Evolutionary conservation across 176 grass and related monocot genomes (phyloP).

Genomic region (Bromus sterilis): DNA sequence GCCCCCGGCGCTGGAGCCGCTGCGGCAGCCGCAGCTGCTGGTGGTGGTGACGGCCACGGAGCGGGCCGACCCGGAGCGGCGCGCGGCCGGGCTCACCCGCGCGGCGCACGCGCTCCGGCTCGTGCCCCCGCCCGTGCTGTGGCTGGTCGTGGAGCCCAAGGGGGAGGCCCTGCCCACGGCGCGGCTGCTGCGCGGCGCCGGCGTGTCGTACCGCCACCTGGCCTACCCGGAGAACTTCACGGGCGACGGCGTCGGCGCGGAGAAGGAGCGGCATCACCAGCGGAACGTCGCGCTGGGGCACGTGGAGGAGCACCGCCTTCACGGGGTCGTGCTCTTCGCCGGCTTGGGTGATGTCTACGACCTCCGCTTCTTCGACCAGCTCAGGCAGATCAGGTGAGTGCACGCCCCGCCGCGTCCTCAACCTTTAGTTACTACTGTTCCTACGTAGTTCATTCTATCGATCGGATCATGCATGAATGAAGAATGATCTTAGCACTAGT

Average conservation of each 20-base stretch:
- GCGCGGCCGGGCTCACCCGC: conserved; percentile 43
- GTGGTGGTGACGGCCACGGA: conserved; percentile 59
- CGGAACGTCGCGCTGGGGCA: conserved; percentile 58
- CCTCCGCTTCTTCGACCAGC: conserved; percentile 48
- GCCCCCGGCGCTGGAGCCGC: background rate
- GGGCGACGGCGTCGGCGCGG: background rate
- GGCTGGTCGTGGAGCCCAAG: conserved; percentile 73
- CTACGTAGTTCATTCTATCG: background rate
- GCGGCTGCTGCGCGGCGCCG: conserved; percentile 51
- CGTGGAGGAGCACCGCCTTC: conserved; percentile 68
- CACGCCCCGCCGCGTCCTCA: background rate
- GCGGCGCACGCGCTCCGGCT: conserved; percentile 57
- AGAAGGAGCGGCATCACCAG: conserved; percentile 52
- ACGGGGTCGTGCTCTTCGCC: conserved; percentile 56
- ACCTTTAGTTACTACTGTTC: no score
- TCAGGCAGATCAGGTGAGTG: conserved; percentile 44
- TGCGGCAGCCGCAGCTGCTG: conserved; percentile 18
- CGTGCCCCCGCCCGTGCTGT: conserved; percentile 69
- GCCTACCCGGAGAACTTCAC: conserved; percentile 63
- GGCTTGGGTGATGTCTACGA: conserved; percentile 54
- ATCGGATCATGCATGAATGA: no score
- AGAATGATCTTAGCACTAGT: background rate
- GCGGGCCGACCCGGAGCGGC: conserved; percentile 26
- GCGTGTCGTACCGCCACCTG: conserved; percentile 69
- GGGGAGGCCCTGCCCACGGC: conserved; percentile 36